Percentiles rank a stretch among this genome's conserved stretches.
Evolutionary conservation across 306 rosid genomes (phyloP).

Genomic region (Gillenia trifoliata): DNA sequence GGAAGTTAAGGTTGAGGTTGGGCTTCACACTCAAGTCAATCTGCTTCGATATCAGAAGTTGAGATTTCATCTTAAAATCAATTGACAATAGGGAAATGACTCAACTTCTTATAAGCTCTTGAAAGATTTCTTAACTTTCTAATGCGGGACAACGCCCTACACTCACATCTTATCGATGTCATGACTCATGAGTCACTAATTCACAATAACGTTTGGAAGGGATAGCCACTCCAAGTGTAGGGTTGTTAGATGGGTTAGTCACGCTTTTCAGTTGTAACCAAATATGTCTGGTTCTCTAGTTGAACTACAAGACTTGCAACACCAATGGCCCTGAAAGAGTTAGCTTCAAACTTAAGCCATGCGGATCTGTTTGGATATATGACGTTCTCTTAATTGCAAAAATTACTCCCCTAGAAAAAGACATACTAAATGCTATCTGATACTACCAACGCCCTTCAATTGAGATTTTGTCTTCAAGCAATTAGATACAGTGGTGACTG

Average conservation of each 20-base stretch:
- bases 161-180: neutral
- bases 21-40: neutral
- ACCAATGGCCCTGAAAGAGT: too few relatives aligned
- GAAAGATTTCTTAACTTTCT: neutral
- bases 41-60: neutral
- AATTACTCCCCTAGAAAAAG: neutral
- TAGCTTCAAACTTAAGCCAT: neutral
- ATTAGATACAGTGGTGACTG: too few relatives aligned
- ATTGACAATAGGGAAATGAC: too few relatives aligned
- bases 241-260: neutral
- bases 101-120: too few relatives aligned
- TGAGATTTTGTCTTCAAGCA: neutral
- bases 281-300: neutral
- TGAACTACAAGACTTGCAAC: too few relatives aligned
- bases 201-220: neutral
- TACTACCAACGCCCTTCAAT: too few relatives aligned
- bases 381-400: neutral
- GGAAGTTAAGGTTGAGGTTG: neutral
- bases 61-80: accelerated
- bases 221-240: neutral
- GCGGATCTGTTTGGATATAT: neutral
- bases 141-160: too few relatives aligned
- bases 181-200: neutral
- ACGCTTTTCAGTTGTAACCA: neutral
- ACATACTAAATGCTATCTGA: neutral